Conservation (phyloP, 2,329 filamentous ascomycete species). For the Torrubiellomyces zombiae region DNA sequence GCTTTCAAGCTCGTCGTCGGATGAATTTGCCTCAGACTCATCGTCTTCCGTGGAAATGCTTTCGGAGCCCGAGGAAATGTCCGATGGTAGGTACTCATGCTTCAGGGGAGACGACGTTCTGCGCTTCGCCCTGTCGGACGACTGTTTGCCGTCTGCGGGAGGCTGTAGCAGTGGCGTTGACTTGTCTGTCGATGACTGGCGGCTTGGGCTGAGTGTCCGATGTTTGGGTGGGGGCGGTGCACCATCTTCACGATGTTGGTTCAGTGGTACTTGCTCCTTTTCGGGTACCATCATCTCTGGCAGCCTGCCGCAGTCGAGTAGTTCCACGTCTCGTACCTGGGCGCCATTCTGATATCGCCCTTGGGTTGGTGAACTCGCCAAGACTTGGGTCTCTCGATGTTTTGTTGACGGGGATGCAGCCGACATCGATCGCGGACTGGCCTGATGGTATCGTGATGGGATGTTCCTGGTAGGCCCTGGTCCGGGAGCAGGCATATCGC, state of each 20-base stretch:
- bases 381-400: too few relatives aligned
- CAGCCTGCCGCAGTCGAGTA: too few relatives aligned
- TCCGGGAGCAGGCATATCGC: too few relatives aligned
- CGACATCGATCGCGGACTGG: too few relatives aligned
- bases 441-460: too few relatives aligned
- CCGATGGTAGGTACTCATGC: slow-evolving; percentile 88
- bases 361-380: too few relatives aligned
- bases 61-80: slow-evolving; percentile 41
- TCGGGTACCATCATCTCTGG: too few relatives aligned
- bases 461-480: too few relatives aligned
- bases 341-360: too few relatives aligned
- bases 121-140: slow-evolving; percentile 36
- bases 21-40: slow-evolving; percentile 29
- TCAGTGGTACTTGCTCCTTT: too few relatives aligned
- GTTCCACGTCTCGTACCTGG: too few relatives aligned
- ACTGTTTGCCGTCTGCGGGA: slow-evolving; percentile 22
- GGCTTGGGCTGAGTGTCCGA: slow-evolving; percentile 25
- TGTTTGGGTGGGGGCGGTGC: slow-evolving; percentile 39
- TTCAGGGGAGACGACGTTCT: slow-evolving; percentile 86
- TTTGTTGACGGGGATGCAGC: too few relatives aligned
- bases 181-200: slow-evolving; percentile 11
- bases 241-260: slow-evolving; percentile 36
- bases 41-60: slow-evolving; percentile 32
- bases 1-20: slow-evolving; percentile 41
- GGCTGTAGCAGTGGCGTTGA: slow-evolving; percentile 8